Base-by-base conservation (phyloP, 2,329 filamentous ascomycete species). In the Penicillium janthinellum region DNA sequence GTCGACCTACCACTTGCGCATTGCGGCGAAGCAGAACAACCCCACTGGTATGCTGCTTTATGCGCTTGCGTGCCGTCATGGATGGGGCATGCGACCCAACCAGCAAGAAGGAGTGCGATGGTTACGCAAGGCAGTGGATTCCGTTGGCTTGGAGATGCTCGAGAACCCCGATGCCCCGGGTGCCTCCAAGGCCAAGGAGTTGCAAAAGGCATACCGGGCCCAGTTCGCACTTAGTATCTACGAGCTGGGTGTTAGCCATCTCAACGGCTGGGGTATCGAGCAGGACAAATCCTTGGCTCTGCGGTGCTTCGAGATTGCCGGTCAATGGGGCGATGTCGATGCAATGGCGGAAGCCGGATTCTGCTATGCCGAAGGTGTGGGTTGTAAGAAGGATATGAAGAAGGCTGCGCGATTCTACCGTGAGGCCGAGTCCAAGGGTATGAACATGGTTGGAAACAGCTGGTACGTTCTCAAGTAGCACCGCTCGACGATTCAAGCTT, bases 361-460 rank as follows among this genome's bases (percentile, higher is more conserved):
- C 77, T 99, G 94, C 79, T 99, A 98, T 71, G 91, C 92, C 0
- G 88, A 98, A 73, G 95, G 93, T 8, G 82, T 96, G 55, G 95
- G 95, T 4, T 96, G 91, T 75, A 96, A 95, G 82, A 99, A 98
- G 78, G 91, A 98, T 73, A 81, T 97, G 73, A 97, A 92, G 81
- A 97, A 93, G 79, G 94, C 91, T 52, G 94, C 95, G 60, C 90
- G 87, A 62, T 92, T 95, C 70, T 98, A 98, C 75, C 88, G 95
- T 22, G 84, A 89, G 81, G 95, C 95, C 5, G 95, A 96, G 75
- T 88, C 89, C 25, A 95, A 95, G 78, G 95, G 95, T 6, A 93
- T 97, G 83, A 96, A 88, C 77, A 98, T 98, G 92, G 90, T 96
- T 58, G 95, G 95, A 57, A 98, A 98, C 75, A 97, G 92, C 82